Evolutionary conservation across 148 eudicot species (phyloP).

Genomic region (Rhododendron ovatum): DNA sequence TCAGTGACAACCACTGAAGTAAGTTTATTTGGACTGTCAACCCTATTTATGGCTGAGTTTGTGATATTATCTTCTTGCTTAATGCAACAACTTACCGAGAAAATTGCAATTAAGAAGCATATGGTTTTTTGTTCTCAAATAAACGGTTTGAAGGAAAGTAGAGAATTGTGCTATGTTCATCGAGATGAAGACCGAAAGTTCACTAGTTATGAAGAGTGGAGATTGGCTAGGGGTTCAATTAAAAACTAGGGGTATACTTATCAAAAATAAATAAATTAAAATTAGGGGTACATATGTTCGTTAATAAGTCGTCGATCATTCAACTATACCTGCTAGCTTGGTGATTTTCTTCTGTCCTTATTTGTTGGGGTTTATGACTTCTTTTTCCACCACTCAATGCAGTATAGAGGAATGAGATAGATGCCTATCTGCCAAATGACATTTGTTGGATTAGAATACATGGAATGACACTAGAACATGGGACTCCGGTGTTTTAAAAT

Average conservation of each 20-base stretch:
- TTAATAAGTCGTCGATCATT: neutral
- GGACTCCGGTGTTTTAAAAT: too few relatives aligned
- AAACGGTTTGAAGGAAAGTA: neutral
- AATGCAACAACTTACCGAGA: neutral
- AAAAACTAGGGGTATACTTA: neutral
- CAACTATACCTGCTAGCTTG: neutral
- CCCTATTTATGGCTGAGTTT: neutral
- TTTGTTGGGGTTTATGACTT: neutral
- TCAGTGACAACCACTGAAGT: constrained; percentile 64
- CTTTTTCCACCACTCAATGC: neutral
- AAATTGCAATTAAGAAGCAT: neutral
- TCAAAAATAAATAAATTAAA: too few relatives aligned
- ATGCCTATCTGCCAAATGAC: neutral
- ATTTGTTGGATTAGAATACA: neutral
- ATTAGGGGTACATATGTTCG: neutral
- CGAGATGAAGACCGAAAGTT: neutral
- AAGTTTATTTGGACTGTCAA: constrained; percentile 19
- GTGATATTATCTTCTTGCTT: neutral
- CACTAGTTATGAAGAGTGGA: neutral
- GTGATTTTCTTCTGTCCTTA: neutral
- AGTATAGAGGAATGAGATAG: neutral
- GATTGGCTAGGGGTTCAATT: neutral
- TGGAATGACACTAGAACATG: neutral
- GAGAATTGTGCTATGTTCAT: neutral
- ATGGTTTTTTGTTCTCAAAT: neutral